Evolutionary conservation across 2,329 filamentous ascomycete species (phyloP).

Genomic region (Trichoderma gracile): DNA sequence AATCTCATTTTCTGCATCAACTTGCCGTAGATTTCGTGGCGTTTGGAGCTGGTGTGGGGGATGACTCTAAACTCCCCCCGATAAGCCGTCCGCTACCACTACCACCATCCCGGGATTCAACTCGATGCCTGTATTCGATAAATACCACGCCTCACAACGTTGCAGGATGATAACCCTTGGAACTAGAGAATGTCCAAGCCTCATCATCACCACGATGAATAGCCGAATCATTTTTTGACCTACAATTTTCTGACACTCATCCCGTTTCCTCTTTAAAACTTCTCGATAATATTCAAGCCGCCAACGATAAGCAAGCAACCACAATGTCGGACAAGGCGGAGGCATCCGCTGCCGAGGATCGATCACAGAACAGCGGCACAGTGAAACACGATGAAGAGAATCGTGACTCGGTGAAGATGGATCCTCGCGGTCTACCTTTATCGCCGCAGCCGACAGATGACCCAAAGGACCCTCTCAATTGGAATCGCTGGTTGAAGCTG

Average conservation of each 20-base stretch:
- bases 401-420: not conserved
- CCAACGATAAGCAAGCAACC: not conserved
- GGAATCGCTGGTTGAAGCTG: slow-evolving; percentile 22
- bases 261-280: not conserved
- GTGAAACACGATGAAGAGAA: slow-evolving; percentile 16
- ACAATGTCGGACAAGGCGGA: slow-evolving; percentile 12
- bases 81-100: not conserved
- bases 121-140: not conserved
- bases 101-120: not conserved
- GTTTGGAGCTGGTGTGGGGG: slow-evolving; percentile 11
- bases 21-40: slow-evolving; percentile 3
- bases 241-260: not conserved
- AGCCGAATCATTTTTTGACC: not conserved
- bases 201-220: slow-evolving; percentile 1
- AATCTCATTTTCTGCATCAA: not conserved
- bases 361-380: slow-evolving; percentile 6
- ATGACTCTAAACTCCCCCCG: slow-evolving; percentile 23
- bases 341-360: slow-evolving; percentile 8
- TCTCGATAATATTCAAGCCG: no score
- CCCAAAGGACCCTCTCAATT: slow-evolving; percentile 20
- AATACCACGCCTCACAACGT: slow-evolving; percentile 8
- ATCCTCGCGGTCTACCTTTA: slow-evolving; percentile 13
- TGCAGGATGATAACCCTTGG: not conserved
- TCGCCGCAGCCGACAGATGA: slow-evolving; percentile 16
- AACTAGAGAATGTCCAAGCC: not conserved